Evolutionary conservation across 2,329 filamentous ascomycete genomes (phyloP), one percentile per base, ranked within the genome.

Genomic region (Pseudogymnoascus sp.): DNA sequence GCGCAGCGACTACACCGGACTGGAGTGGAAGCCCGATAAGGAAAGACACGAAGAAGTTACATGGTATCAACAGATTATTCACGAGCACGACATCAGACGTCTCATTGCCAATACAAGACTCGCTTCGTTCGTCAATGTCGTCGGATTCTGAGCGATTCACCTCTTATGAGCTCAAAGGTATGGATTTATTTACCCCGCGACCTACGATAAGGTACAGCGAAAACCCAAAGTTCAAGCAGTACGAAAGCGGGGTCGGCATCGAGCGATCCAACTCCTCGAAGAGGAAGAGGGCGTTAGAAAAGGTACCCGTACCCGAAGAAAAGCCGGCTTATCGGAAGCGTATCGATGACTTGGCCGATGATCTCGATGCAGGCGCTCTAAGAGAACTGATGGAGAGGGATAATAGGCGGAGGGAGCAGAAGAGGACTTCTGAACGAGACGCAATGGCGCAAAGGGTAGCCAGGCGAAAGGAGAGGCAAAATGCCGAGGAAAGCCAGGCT

Each of bases 361-460:
- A 90, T 65, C 80, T 99, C 63, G 91, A 91, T 75, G 89, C 95
- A 3, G 85, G 88, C 62, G 93, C 91, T 69, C 75, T 99, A 40
- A 84, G 93, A 64, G 90, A 96, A 72, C 80, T 97, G 31, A 88
- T 99, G 84, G 95, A 99, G 70, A 82, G 95, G 65, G 95, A 99
- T 71, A 83, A 87, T 68, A 85, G 93, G 70, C 84, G 95, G 64
- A 86, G 83, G 67, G 90, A 96, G 68, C 86, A 86, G 73, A 93
- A 90, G 75, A 84, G 82, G 62, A 79, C 83, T 64, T 81, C 81
- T 39, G 88, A 93, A 21, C 84, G 86, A 66, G 86, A 91, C 66
- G 85, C 82, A 67, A 76, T 87, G 23, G 85, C 89, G 68, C 82
- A 82, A 62, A 85, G 83, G 64, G 76, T 95, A 23, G 82, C 86